Base-by-base conservation (phyloP, 208 protist species). In the Trypanosoma avium region DNA sequence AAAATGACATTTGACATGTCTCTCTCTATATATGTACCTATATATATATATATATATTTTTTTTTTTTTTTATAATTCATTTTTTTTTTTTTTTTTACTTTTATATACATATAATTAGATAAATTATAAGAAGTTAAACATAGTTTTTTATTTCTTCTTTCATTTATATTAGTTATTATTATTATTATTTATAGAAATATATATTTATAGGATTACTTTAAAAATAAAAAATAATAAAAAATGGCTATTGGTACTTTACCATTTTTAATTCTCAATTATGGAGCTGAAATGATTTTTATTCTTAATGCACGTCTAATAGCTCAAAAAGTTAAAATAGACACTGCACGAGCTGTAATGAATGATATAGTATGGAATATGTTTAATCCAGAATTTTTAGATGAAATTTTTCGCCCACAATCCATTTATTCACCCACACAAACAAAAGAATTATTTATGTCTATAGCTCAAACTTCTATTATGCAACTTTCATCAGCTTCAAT, bases 241-340 rank as follows among this genome's bases (percentile, higher is more conserved):
- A 97, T 97, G 93, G 73, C 79, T 8, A 29, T 66, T 12, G 62
- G 82, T 77, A 73, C 70, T 19, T 82, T 96, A 81, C 83, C 88
- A 0, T 96, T 97, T 75, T 66, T 96, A n/a, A 74, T 96, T 10
- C 71, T 97, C 62, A 97, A 97, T 66, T 81, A 92, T 54, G 90
- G 90, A 2, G 81, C 81, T n/a, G 94, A 98, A 75, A 97, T 97
- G 93, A 72, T 97, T 8, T 98, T 93, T 49, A 90, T 98, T 19
- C 67, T 98, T 9, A 47, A 96, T 52, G 82, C 88, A 30, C 87
- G 96, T 7, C 82, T 98, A 26, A 50, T 75, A 1, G 90, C 89
- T 1, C 96, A 98, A 66, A 67, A 73, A 9, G 81, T 97, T 15
- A 50, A 76, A 10, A 10, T 53, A 4, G 74, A 87, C 4, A 93